Percentiles rank a stretch among this genome's conserved stretches.
Conservation (phyloP, 1,284 basidiomycete species). For the Gastroboletus turbinatus region DNA sequence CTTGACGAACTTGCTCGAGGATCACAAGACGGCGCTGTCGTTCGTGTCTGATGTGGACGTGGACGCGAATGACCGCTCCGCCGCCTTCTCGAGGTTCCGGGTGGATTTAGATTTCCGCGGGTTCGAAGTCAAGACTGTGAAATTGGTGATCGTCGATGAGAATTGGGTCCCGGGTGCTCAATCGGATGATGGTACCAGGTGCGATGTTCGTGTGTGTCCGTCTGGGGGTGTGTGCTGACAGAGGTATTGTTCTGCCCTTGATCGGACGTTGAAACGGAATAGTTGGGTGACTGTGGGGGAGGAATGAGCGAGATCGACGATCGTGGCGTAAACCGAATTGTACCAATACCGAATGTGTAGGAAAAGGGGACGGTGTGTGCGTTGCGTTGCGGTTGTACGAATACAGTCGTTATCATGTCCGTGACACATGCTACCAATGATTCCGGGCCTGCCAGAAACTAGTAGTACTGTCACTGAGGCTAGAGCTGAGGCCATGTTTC, state of each 20-base stretch:
- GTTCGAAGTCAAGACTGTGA: constrained; percentile 75
- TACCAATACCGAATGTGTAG: constrained; percentile 2
- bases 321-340: background rate
- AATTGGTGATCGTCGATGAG: constrained; percentile 44
- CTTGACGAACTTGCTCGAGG: constrained; percentile 83
- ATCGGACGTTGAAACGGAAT: no score
- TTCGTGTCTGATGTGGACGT: constrained; percentile 12
- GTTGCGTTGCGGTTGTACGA: constrained; percentile 4
- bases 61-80: background rate
- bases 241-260: no score
- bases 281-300: constrained; percentile 46
- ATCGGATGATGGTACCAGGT: no score
- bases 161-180: background rate
- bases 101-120: constrained; percentile 56
- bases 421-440: no score
- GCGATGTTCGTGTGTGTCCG: no score
- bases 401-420: background rate
- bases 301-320: constrained; percentile 8
- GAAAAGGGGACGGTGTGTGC: background rate
- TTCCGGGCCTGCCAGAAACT: no score
- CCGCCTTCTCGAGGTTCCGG: background rate
- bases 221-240: no score
- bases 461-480: no score
- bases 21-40: constrained; percentile 55
- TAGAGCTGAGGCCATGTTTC: no score